Base-by-base conservation (phyloP, 805 yeast genomes). In the Starmera dryadoides region DNA sequence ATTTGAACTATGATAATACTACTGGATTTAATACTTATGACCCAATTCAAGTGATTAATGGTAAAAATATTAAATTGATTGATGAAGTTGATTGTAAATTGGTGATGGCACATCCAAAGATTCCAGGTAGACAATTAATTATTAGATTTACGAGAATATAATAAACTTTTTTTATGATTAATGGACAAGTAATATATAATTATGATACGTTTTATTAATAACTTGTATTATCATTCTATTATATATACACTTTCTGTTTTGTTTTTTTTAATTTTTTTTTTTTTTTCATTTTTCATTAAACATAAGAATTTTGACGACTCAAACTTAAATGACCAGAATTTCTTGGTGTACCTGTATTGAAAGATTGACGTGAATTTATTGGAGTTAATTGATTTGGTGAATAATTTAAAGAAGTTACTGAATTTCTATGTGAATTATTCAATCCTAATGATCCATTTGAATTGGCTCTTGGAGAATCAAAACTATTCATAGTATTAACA, bases 41-140 rank as follows among this genome's bases (percentile, higher is more conserved):
- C 28, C 71, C 81, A 11, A 65, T 73, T 18, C 95, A 86, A 55
- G 81, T 85, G 4, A 68, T 86, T 31, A 72, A 79, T 4, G 91
- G 91, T 18, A 81, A 79, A 53, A 85, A 77, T 47, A 73, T 86
- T 25, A 56, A 59, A 19, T 50, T 70, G 18, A 40, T 75, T n/a
- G 72, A 67, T 38, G 59, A 58, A 4, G 66, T 64, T 17, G 53
- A 68, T 35, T 59, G 72, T 15, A 59, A 61, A 19, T 48, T 77
- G 4, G 55, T 63, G 0, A 55, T 83, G 66, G 81, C 86, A 16
- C 87, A 86, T 50, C 94, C 94, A 0, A 59, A 59, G 40, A 68
- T 73, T 11, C 60, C 69, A 3, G 86, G 79, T 2, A 64, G 84
- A 43, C 93, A 84, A 53, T 54, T 84, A 38, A 57, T 83, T 1